These are phyloP conservation scores for Kluyveromyces starmeri DNA, from an alignment of 805 yeast species.

Conservation along the genomic window DNA sequence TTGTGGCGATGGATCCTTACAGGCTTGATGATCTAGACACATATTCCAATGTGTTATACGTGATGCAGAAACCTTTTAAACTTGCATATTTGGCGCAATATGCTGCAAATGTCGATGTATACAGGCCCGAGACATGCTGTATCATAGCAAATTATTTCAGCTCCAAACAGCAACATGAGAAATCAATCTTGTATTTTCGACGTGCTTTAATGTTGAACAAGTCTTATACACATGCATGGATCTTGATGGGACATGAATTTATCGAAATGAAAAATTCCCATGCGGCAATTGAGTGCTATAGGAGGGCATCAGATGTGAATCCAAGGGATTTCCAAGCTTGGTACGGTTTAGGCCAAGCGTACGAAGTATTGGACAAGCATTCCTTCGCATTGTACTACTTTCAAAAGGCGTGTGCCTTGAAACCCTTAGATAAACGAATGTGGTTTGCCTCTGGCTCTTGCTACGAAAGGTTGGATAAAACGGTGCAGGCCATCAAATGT, in stretches of 20 bases:
- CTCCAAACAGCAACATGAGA: conserved; percentile 85
- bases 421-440: conserved; percentile 85
- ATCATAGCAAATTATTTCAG: conserved; percentile 91
- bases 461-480: conserved; percentile 67
- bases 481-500: conserved; percentile 67
- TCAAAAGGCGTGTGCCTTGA: conserved; percentile 80
- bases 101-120: conserved; percentile 72
- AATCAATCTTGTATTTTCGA: conserved; percentile 86
- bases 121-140: conserved; percentile 91
- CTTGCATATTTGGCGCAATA: conserved; percentile 80
- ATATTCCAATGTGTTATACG: conserved; percentile 90
- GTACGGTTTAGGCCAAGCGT: conserved; percentile 98
- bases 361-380: conserved; percentile 93
- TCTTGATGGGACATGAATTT: conserved; percentile 97
- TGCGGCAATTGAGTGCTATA: conserved; percentile 92
- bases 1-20: conserved; percentile 68
- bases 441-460: conserved; percentile 95
- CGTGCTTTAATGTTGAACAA: conserved; percentile 78
- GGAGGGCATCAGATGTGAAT: conserved; percentile 87
- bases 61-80: conserved; percentile 81
- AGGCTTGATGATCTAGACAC: conserved; percentile 86
- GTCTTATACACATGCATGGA: conserved; percentile 87
- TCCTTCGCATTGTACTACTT: conserved; percentile 85
- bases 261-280: conserved; percentile 93
- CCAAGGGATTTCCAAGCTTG: conserved; percentile 90